Evolutionary conservation across 306 rosid genomes (phyloP), one percentile per base, ranked within the genome.

Genomic region (Trifolium repens): DNA sequence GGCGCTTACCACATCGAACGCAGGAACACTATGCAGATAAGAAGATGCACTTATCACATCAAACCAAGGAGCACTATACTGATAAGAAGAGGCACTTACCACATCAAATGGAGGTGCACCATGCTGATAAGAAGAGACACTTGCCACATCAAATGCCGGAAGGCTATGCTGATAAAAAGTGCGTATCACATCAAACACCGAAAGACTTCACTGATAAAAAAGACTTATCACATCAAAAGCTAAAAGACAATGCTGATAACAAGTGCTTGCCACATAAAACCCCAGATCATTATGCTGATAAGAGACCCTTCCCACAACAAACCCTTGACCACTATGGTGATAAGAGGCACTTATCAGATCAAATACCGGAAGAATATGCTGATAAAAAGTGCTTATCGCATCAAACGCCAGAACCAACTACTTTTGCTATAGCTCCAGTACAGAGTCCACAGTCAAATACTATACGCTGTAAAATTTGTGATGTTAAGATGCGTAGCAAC

Each of bases 401-500:
- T 32, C 75, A 50, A 50, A 52, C 11, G 2, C 49, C 7, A 14
- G 64, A 12, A 7, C 16, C 62, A 35, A 5, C 30, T 58, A 24
- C 5, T 57, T 39, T 55, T 39, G 4, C 16, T 50, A 2, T 39
- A 26, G 57, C 35, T 24, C 67, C 74, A 16, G 26, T 52, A 52
- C 58, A 4, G 17, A 0, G 4, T 17, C 27, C 1, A 17, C 24
- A 53, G 8, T 22, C 32, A 55, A 19, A 11, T 54, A 8, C 5
- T 17, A 1, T 19, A 19, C 14, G 4, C 30, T 80, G 84, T 80
- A 24, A 74, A 49, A 68, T 74, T 50, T 80, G 80, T 68, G 52
- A 61, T 4, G 67, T 74, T 74, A 8, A 0, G 15, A 1, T 68
- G 26, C 7, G 0, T 37, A 17, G 8, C 76, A 60, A 27, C 44